Evolutionary conservation across 164 flowering plant genomes (phyloP), one percentile per base, ranked within the genome.

Genomic region (Umbellularia californica): DNA sequence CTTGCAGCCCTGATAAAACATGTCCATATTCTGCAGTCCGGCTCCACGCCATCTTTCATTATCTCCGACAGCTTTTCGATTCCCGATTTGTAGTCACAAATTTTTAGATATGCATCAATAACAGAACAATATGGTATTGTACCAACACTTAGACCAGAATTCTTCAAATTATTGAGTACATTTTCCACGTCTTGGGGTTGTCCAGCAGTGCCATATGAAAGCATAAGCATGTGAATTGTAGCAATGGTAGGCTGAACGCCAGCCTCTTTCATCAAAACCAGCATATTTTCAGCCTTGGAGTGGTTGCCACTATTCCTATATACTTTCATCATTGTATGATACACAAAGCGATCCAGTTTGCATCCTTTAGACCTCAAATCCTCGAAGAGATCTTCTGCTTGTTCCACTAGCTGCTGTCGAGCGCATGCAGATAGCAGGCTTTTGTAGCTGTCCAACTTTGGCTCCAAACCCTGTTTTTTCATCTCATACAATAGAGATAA

Each of bases 181-280:
- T 85, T 83, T 81, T 93, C 98, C 70, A 98, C 97, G 80, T 89
- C 98, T 75, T 79, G 74, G 19, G 98, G 97, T 74, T 86, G 86
- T 25, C 97, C 95, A 69, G 95, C 91, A 78, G 86, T 86, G 68
- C 98, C 87, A 85, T 91, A 92, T 67, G 98, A 93, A 63, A 89
- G 85, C 95, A 95, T 90, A 76, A 93, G 94, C 86, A 95, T 83
- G 80, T 95, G 99, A 97, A 93, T 93, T 68, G 99, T 93, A 75
- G 98, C 97, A 80, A 83, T 69, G 5, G 88, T 84, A 69, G 99
- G 97, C 70, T 93, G 91, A 47, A 92, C 78, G 64, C 97, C 95
- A 1, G 81, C 84, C 72, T 89, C 91, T 81, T 85, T 92, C 99
- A 96, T 93, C 79, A 75, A 70, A 76, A 72, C 79, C n/a, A 93